phyloP scores from a whole-genome alignment of 805 yeast genomes.

The Hanseniaspora singularis region DNA sequence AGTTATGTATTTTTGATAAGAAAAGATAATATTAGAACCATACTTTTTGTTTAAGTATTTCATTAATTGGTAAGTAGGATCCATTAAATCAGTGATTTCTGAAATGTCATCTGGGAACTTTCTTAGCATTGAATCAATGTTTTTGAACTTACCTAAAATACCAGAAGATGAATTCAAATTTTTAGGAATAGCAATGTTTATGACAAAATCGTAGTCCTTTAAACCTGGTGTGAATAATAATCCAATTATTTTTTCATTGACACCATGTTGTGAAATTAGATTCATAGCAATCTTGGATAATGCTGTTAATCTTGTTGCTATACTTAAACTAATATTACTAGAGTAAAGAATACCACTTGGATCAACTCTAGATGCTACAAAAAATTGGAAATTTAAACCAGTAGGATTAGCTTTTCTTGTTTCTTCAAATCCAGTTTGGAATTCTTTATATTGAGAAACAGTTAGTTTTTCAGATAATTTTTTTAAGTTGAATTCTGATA shows the following conservation, averaged over 20 bases:
- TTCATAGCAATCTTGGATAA: slow-evolving; percentile 64
- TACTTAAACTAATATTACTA: slow-evolving; percentile 50
- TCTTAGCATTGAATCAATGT: slow-evolving; percentile 32
- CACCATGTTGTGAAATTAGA: slow-evolving; percentile 38
- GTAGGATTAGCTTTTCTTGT: slow-evolving; percentile 71
- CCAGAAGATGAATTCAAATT: slow-evolving; percentile 43
- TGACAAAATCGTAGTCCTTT: slow-evolving; percentile 71
- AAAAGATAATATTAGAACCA: slow-evolving; percentile 58
- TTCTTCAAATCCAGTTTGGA: slow-evolving; percentile 52
- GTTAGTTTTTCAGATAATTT: slow-evolving; percentile 51
- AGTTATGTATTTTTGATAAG: slow-evolving; percentile 44
- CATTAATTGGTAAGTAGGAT: slow-evolving; percentile 49
- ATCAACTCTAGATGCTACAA: slow-evolving; percentile 73
- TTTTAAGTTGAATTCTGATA: slow-evolving; percentile 28
- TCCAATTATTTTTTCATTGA: slow-evolving; percentile 34
- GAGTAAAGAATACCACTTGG: slow-evolving; percentile 83
- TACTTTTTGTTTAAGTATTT: slow-evolving; percentile 52
- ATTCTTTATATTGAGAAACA: slow-evolving; percentile 46
- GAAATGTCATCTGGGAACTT: slow-evolving; percentile 29
- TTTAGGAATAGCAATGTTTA: slow-evolving; percentile 41
- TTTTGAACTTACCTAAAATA: slow-evolving; percentile 46
- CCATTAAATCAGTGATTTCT: slow-evolving; percentile 39
- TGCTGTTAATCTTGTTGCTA: slow-evolving; percentile 79
- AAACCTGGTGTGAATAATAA: slow-evolving; percentile 69
- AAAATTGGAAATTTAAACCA: slow-evolving; percentile 64